phyloP scores from a whole-genome alignment of 805 yeast species.

The Hanseniaspora pseudoguilliermondii region DNA sequence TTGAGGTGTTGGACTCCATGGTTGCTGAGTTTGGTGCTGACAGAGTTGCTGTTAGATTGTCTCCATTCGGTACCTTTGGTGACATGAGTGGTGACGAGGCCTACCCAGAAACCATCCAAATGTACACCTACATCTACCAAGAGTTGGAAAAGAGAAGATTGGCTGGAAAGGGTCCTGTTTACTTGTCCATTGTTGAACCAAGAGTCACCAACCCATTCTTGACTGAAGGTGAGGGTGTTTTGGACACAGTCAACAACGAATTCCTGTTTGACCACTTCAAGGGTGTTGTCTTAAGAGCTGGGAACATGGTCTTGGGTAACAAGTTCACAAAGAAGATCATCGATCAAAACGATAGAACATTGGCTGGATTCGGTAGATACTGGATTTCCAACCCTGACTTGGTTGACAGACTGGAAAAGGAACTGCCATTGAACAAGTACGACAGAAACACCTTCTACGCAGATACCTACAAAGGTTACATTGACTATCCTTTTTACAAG shows the following conservation, averaged over 20 bases:
- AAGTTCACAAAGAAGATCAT: constrained; percentile 22
- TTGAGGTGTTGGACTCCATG: constrained; percentile 41
- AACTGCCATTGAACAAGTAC: constrained; percentile 32
- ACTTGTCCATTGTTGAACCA: constrained; percentile 31
- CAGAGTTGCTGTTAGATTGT: constrained; percentile 36
- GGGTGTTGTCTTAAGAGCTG: constrained; percentile 34
- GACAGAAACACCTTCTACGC: constrained; percentile 39
- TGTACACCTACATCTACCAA: constrained; percentile 31
- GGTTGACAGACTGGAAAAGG: constrained; percentile 33
- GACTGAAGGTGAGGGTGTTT: constrained; percentile 23
- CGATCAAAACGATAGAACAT: constrained; percentile 32
- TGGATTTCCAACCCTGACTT: constrained; percentile 48
- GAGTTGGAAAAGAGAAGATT: constrained; percentile 31
- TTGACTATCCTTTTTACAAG: constrained; percentile 31
- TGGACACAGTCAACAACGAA: constrained; percentile 26
- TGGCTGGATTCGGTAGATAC: constrained; percentile 35
- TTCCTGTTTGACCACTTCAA: constrained; percentile 34
- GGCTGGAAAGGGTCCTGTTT: constrained; percentile 22
- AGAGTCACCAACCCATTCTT: constrained; percentile 25
- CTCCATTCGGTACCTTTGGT: constrained; percentile 36
- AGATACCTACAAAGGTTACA: constrained; percentile 30
- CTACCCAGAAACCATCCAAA: constrained; percentile 31
- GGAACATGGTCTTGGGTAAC: constrained; percentile 25
- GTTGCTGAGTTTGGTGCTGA: constrained; percentile 41
- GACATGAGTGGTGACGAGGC: constrained; percentile 31